Conservation (phyloP, 306 rosid species). For the Begonia loranthoides region DNA sequence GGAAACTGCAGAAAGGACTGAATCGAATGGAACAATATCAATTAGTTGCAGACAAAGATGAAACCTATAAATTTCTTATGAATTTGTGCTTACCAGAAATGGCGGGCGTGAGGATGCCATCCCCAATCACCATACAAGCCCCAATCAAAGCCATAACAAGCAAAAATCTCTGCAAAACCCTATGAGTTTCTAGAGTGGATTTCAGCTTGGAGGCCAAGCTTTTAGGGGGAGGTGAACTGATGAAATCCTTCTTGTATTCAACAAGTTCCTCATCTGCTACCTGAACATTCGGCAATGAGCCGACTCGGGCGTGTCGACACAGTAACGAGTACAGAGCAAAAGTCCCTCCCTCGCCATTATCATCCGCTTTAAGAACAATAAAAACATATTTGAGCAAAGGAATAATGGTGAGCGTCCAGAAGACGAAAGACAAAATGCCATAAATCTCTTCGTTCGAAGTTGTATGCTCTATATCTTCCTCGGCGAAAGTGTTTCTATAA, state of each 20-base stretch:
- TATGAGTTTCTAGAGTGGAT: slow-evolving; percentile 47
- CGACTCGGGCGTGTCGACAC: slow-evolving; percentile 72
- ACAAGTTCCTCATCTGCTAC: slow-evolving; percentile 56
- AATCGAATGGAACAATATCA: slow-evolving; percentile 16
- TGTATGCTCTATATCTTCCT: slow-evolving; percentile 46
- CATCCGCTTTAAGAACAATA: slow-evolving; percentile 77
- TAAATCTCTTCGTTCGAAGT: slow-evolving; percentile 62
- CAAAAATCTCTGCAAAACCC: slow-evolving; percentile 58
- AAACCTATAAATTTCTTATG: not conserved
- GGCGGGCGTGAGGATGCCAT: slow-evolving; percentile 89
- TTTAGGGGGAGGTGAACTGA: slow-evolving; percentile 12
- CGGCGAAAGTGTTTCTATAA: slow-evolving; percentile 64
- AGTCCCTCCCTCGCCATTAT: slow-evolving; percentile 97
- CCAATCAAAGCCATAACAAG: slow-evolving; percentile 88
- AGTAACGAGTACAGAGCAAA: slow-evolving; percentile 84
- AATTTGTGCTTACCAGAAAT: slow-evolving; percentile 45
- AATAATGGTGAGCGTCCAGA: slow-evolving; percentile 79
- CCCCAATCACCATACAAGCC: slow-evolving; percentile 95
- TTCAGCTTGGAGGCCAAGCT: slow-evolving; percentile 36
- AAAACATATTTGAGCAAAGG: slow-evolving; percentile 81
- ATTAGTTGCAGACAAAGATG: slow-evolving; percentile 4
- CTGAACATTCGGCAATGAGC: slow-evolving; percentile 64
- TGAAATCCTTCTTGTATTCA: slow-evolving; percentile 37
- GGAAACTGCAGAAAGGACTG: slow-evolving; percentile 97
- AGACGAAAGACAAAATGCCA: slow-evolving; percentile 79